phyloP scores from a whole-genome alignment of 2,329 filamentous ascomycete genomes.

The Calonectria ilicicola region DNA sequence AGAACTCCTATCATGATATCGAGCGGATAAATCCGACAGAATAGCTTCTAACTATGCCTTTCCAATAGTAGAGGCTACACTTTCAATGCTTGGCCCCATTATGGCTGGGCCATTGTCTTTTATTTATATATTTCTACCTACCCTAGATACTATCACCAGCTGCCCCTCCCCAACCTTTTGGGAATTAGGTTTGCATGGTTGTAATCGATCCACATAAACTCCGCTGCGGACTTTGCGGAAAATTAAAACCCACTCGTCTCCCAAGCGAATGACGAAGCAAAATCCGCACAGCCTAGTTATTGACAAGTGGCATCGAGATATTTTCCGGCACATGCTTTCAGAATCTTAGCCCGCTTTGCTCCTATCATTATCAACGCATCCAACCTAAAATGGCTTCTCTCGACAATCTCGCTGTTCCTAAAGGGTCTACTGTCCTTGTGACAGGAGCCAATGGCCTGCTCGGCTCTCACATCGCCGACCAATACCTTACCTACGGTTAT shows the following conservation, averaged over 20 bases:
- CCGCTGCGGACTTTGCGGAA: neutral
- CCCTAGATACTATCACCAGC: neutral
- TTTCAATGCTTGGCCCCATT: too few relatives aligned
- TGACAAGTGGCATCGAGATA: neutral
- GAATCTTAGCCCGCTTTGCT: neutral
- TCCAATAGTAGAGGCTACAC: too few relatives aligned
- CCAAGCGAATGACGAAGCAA: neutral
- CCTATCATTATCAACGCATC: neutral
- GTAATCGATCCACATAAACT: neutral
- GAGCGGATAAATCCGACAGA: too few relatives aligned
- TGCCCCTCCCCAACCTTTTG: too few relatives aligned
- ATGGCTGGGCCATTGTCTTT: too few relatives aligned
- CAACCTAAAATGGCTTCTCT: slow-evolving; percentile 25
- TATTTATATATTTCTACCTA: too few relatives aligned
- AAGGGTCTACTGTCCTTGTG: slow-evolving; percentile 52
- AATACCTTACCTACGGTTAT: slow-evolving; percentile 54
- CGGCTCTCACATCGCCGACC: slow-evolving; percentile 53
- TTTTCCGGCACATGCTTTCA: neutral
- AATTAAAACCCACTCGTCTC: neutral
- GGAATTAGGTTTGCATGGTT: too few relatives aligned
- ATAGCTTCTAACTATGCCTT: too few relatives aligned
- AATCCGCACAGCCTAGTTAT: neutral
- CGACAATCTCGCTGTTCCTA: slow-evolving; percentile 32
- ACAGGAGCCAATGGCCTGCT: slow-evolving; percentile 57
- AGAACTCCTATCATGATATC: too few relatives aligned